Base-by-base conservation (phyloP, 2,329 filamentous ascomycete genomes). In the Lecanicillium sp. region DNA sequence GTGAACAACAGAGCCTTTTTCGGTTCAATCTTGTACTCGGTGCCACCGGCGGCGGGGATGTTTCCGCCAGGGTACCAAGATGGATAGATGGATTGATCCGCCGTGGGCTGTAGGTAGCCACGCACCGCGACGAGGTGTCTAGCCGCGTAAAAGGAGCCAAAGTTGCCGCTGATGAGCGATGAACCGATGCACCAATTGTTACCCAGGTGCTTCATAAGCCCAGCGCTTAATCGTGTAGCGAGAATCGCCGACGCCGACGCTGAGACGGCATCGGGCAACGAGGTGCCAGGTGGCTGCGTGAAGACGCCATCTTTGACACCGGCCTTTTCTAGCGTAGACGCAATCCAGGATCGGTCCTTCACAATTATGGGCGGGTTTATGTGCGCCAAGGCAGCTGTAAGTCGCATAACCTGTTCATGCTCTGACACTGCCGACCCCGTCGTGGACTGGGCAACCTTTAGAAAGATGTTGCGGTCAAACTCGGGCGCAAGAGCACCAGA, bases 81-180 rank as follows among this genome's bases (percentile, higher is more conserved):
- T 14, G 43, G 45, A 27, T 47, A 45, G 2, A 47, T 37, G 6
- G 39, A 36, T 20, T 45, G 40, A 14, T 41, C 38, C 4, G 30
- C 18, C 7, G 45, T 47, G 32, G 43, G 34, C 25, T 34, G 36
- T 5, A 47, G 39, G 25, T 42, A 47, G 7, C 41, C 43, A 5
- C 14, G 27, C 6, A 36, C 17, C 2, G 40, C 40, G 18, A 42
- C 34, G 3, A 33, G 11, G 17, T 41, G 36, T 3, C 41, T 43
- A 7, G 32, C 29, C 5, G 19, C 20, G 20, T 39, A 44, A 2
- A 30, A 36, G 34, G 33, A 38, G 15, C 36, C 36, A n/a, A 38
- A 38, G n/a, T 33, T 38, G 28, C 36, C 36, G 11, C 27, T 38
- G 8, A 20, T 39, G 3, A 35, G 30, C 2, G 29, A 17, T 17